These are phyloP conservation scores for Penicillium roqueforti DNA, from an alignment of 495 filamentous ascomycete species.

Conservation along the genomic window DNA sequence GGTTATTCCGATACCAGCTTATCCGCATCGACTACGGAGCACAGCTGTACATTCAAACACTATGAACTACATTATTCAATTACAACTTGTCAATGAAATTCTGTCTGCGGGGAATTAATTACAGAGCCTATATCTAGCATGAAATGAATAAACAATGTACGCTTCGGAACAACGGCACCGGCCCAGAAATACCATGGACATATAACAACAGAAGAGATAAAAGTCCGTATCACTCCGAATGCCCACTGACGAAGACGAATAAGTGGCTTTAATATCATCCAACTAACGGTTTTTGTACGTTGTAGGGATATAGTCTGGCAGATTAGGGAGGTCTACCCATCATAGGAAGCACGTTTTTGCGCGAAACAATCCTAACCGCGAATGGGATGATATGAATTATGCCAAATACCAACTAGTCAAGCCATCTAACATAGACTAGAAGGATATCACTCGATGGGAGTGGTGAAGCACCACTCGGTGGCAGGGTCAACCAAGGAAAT, in stretches of 20 bases:
- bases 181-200: conserved; percentile 22
- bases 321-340: too few relatives aligned
- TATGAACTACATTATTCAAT: neutral
- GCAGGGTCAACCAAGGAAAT: too few relatives aligned
- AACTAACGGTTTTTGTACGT: too few relatives aligned
- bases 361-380: too few relatives aligned
- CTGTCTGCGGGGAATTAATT: conserved; percentile 21
- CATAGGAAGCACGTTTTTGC: too few relatives aligned
- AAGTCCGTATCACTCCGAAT: conserved; percentile 34
- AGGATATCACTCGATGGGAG: too few relatives aligned
- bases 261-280: conserved; percentile 34
- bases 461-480: too few relatives aligned
- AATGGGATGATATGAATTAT: too few relatives aligned
- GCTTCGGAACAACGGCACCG: conserved; percentile 28
- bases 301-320: too few relatives aligned
- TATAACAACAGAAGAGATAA: conserved; percentile 11
- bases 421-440: too few relatives aligned
- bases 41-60: neutral
- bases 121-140: conserved; percentile 32
- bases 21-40: neutral
- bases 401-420: too few relatives aligned
- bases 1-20: conserved; percentile 14
- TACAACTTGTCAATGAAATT: neutral
- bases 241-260: conserved; percentile 33
- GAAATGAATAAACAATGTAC: conserved; percentile 33